Percentiles rank a stretch among this genome's conserved stretches.
Conservation (phyloP, 169 alveolate species). For the Eimeria necatrix region DNA sequence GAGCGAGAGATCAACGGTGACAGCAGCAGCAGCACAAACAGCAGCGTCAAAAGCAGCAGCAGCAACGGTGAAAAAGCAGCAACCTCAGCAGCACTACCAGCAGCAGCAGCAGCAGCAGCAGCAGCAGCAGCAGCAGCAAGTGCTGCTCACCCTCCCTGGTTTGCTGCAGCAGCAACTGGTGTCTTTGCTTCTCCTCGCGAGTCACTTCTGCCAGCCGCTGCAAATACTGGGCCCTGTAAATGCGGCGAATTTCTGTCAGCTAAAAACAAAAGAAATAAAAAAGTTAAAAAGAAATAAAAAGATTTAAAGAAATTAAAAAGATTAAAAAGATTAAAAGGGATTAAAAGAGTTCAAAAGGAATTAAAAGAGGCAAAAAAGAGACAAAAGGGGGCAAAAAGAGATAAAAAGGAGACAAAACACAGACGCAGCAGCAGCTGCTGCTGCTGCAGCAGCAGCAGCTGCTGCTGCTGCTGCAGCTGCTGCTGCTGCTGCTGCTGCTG, state of each 20-base stretch:
- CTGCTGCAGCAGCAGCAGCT: neutral
- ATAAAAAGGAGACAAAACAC: neutral
- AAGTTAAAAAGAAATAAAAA: neutral
- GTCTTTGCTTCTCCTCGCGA: slow-evolving; percentile 88
- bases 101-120: slow-evolving; percentile 44
- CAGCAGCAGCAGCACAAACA: too few species aligned
- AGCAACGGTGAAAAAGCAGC: neutral
- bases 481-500: neutral
- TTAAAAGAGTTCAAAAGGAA: neutral
- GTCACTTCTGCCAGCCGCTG: slow-evolving; percentile 89
- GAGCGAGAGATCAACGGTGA: too few species aligned
- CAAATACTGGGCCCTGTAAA: slow-evolving; percentile 90
- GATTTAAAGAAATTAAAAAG: neutral
- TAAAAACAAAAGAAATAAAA: neutral
- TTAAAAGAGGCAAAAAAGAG: neutral
- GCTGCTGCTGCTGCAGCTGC: neutral
- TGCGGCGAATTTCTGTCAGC: slow-evolving; percentile 88
- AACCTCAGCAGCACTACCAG: slow-evolving; percentile 26
- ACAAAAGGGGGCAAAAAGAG: neutral
- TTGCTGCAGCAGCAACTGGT: slow-evolving; percentile 80
- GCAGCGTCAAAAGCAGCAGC: neutral
- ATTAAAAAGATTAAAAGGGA: neutral
- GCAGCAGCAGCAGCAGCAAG: slow-evolving; percentile 50
- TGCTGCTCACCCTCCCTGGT: slow-evolving; percentile 74
- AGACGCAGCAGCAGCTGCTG: too few species aligned